phyloP scores from a whole-genome alignment of 306 rosid genomes.

The Vachellia pachyceras region DNA sequence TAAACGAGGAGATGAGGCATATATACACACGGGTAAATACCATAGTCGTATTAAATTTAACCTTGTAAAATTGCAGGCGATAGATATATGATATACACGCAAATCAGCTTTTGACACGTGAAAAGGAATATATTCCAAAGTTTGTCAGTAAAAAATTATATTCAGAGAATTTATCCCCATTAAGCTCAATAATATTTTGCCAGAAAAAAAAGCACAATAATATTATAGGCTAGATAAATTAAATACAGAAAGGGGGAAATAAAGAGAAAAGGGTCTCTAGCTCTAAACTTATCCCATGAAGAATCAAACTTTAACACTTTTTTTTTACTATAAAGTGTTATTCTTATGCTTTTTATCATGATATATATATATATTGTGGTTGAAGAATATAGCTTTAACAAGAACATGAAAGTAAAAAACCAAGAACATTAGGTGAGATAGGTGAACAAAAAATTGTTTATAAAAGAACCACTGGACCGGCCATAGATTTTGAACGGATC shows the following conservation, averaged over 20 bases:
- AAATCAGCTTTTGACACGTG: not conserved
- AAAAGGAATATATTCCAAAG: no score
- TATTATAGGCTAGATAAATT: no score
- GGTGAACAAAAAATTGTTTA: not conserved
- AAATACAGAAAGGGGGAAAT: no score
- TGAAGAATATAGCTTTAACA: slow-evolving; percentile 3
- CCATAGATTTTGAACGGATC: not conserved
- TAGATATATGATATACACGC: not conserved
- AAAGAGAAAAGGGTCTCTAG: not conserved
- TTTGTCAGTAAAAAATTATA: no score
- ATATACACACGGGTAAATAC: no score
- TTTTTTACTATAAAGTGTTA: not conserved
- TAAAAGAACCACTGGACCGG: not conserved
- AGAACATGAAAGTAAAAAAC: not conserved
- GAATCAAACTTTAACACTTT: slow-evolving; percentile 16
- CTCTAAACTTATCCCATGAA: not conserved
- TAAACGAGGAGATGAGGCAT: no score
- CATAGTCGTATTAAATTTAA: not conserved
- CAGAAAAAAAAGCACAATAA: no score
- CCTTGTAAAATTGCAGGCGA: not conserved
- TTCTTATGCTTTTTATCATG: not conserved
- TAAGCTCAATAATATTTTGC: no score
- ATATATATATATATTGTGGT: not conserved
- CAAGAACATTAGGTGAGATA: slow-evolving; percentile 1
- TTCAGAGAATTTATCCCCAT: no score